Base-by-base conservation (phyloP, 306 rosid genomes). In the Argentina anserina region DNA sequence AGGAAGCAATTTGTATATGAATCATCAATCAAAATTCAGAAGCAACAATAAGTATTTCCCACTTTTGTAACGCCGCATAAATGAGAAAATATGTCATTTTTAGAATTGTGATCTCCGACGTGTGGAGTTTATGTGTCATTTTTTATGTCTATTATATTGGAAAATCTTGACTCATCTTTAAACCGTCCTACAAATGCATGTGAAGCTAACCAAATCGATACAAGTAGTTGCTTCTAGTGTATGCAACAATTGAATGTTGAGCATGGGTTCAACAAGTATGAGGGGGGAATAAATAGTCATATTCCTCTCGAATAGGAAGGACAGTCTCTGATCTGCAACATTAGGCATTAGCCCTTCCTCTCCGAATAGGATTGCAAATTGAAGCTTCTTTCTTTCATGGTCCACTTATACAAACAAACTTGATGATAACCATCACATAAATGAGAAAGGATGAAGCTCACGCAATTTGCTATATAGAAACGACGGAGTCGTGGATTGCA, bases 401-500 rank as follows among this genome's bases (percentile, higher is more conserved):
- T 60, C 41, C 65, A 31, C 65, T 31, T 29, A 59, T 3, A 17
- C 15, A 61, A 61, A 61, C 66, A 33, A 53, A 15, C 3, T 17
- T 31, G 37, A 60, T 17, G 41, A 60, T 60, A 31, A 18, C 26
- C 42, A 61, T 61, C 20, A 18, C 42, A 33, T 33, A 61, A 31
- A 61, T 61, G 26, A 2, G 1, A 56, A 61, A 20, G 9, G 25
- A 61, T 18, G 42, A 61, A 61, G 65, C 39, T 13, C 5, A 26
- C 3, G 67, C 75, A 28, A n/a, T 17, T 12, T 72, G 76, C 34
- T 20, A 47, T 63, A 33, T 45, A 17, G 11, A 74, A 73, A 63
- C 13, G 11, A 28, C 25, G 13, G 50, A 60, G 45, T 71, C 55
- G 41, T 80, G 62, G 9, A 33, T 69, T 75, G 77, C 74, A 80